These are phyloP conservation scores for Skeletonema costatum DNA, from an alignment of 108 stramenopile species.

Conservation along the genomic window DNA sequence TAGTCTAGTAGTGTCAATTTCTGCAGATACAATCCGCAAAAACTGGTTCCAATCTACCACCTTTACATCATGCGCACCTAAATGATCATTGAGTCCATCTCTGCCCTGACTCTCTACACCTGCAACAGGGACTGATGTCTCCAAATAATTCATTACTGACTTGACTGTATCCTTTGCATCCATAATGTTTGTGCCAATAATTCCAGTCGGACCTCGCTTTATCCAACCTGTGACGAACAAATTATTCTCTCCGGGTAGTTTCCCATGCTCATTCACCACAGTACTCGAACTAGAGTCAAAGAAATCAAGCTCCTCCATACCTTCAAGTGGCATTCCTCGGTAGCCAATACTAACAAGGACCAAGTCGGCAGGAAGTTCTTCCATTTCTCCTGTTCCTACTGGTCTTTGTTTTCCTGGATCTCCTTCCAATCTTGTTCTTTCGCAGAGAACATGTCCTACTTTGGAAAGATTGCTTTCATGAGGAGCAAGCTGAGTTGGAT, in stretches of 20 bases:
- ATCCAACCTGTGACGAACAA: conserved; percentile 96
- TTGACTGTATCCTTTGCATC: conserved; percentile 94
- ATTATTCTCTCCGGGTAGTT: conserved; percentile 66
- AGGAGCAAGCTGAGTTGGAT: conserved; percentile 69
- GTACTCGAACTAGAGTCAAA: conserved; percentile 73
- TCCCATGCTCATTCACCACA: conserved; percentile 71
- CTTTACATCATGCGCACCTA: conserved; percentile 37
- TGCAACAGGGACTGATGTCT: neutral
- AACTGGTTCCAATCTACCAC: conserved; percentile 70
- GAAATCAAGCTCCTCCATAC: conserved; percentile 52
- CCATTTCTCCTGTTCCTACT: conserved; percentile 71
- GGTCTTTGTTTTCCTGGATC: conserved; percentile 74
- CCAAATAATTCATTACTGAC: conserved; percentile 61
- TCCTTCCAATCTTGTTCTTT: conserved; percentile 80
- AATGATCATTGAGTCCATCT: conserved; percentile 32
- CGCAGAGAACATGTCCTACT: conserved; percentile 71
- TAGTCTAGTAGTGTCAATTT: conserved; percentile 38
- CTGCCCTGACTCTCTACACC: neutral
- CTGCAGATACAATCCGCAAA: conserved; percentile 54
- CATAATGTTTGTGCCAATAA: conserved; percentile 94
- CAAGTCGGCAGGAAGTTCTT: conserved; percentile 55
- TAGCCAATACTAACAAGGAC: conserved; percentile 94
- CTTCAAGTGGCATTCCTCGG: conserved; percentile 79
- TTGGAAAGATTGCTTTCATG: conserved; percentile 24
- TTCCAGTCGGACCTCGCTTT: conserved; percentile 96